Evolutionary conservation across 2,329 filamentous ascomycete species (phyloP), one percentile per base, ranked within the genome.

Genomic region (Coniochaeta sp.): DNA sequence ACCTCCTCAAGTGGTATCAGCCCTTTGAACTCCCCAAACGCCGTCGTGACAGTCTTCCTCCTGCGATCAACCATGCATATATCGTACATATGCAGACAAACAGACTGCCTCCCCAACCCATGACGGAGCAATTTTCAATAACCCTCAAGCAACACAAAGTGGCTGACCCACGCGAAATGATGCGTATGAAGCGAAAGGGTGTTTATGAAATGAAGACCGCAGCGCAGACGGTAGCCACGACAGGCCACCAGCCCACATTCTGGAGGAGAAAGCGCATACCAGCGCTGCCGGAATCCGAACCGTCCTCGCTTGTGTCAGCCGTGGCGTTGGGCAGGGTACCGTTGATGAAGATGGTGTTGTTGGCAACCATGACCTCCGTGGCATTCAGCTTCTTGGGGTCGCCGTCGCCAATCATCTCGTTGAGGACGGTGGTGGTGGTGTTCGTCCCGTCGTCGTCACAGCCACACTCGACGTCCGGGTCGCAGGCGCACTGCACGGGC

Each of bases 271-370:
- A 57, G 12, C 56, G 58, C 55, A 72, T 55, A 27, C 66, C 61
- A n/a, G 67, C 69, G 18, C n/a, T n/a, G n/a, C 54, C 57, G 42
- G 28, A 16, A n/a, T 61, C 61, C 7, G 73, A n/a, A n/a, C n/a
- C 65, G 48, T 68, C 64, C 1, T 73, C 72, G 26, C 72, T 76
- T 10, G 71, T 54, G 1, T 76, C 73, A 0, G 81, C 84, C 1
- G 84, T 87, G 48, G 81, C 82, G 58, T 87, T 86, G 27, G 83
- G 79, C 3, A 92, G 70, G 0, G 85, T 87, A n/a, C 89, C 89
- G 64, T 91, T 90, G 63, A 92, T 70, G 27, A 88, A 72, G 33
- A 94, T 77, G 1, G 80, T 85, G 55, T 69, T 69, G 50, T 75
- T 68, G 2, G 77, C 79, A 1, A 91, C 77, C 12, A 73, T 77